Evolutionary conservation across 2,329 filamentous ascomycete genomes (phyloP), one percentile per base, ranked within the genome.

Genomic region (Periconia digitata): DNA sequence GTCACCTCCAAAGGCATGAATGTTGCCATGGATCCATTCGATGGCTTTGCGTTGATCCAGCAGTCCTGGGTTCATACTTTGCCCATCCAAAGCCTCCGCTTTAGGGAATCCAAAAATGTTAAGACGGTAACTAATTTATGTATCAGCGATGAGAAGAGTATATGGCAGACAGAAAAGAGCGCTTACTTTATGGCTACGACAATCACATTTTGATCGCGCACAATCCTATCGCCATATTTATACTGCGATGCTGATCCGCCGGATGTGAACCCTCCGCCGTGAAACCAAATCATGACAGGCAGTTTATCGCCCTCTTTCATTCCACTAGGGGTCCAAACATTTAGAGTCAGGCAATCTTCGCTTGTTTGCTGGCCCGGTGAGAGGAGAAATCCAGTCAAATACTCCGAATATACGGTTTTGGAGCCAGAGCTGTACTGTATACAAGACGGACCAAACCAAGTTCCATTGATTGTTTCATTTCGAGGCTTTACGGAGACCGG

Each of bases 281-380:
- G 74, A 27, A 79, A 67, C 60, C 73, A 79, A 17, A 79, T 71
- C 7, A 74, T 63, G 0, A 79, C 76, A 1, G 76, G 76, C 6
- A 76, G 55, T 38, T 27, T 22, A 16, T 53, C 49, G 16, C 34
- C 43, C n/a, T 20, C 23, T 6, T 55, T 55, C 6, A 42, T 51
- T 15, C 44, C 50, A 15, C 16, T 43, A 22, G 69, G 67, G 8
- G 62, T 53, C 60, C 58, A 64, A 6, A 66, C 45, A 39, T 61
- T 63, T 36, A 66, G 43, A 13, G 54, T 59, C 46, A 66, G 35
- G 49, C 62, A 66, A 40, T 66, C 62, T 44, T 66, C 62, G 38
- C 59, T 59, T 18, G 47, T 42, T 18, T 39, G 10, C 20, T 57
- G 54, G 3, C 56, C 59, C 10, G 59, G 56, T 6, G 53, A 47